These are phyloP conservation scores for Geosmithia putterillii DNA, from an alignment of 2,329 filamentous ascomycete species.

Conservation along the genomic window DNA sequence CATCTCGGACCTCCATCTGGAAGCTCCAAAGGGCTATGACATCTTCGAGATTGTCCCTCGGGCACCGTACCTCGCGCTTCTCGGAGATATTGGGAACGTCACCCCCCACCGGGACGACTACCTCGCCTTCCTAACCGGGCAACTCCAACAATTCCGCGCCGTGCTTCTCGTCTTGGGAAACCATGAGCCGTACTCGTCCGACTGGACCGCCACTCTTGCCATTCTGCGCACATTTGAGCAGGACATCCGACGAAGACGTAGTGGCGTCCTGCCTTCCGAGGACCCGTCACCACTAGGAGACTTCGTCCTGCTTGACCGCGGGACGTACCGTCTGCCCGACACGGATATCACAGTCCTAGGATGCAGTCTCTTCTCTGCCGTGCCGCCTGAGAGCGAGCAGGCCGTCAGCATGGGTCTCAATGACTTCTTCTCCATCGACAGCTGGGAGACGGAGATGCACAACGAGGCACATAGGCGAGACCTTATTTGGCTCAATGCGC, in stretches of 20 bases:
- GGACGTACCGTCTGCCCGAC: constrained; percentile 12
- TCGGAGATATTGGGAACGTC: constrained; percentile 42
- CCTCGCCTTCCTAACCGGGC: constrained; percentile 30
- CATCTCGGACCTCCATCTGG: constrained; percentile 46
- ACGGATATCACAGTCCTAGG: constrained; percentile 17
- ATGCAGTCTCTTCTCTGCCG: constrained; percentile 33
- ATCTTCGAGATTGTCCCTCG: constrained; percentile 31
- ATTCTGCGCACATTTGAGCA: constrained; percentile 19
- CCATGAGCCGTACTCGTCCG: constrained; percentile 38
- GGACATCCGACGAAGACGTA: constrained; percentile 6
- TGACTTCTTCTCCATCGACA: constrained; percentile 35
- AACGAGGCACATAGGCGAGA: constrained; percentile 23
- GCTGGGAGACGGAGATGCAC: constrained; percentile 25
- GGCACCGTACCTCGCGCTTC: constrained; percentile 38
- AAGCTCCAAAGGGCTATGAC: constrained; percentile 35
- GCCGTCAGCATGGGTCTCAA: constrained; percentile 30
- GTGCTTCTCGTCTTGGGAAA: constrained; percentile 44
- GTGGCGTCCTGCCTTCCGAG: too few relatives aligned
- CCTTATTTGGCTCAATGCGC: constrained; percentile 27
- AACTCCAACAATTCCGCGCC: constrained; percentile 32
- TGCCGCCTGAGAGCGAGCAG: constrained; percentile 22
- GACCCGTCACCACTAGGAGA: constrained; percentile 1
- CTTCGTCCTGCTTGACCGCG: constrained; percentile 2
- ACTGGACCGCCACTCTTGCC: constrained; percentile 17
- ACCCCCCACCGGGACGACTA: constrained; percentile 25